A percentile compares a stretch with the other conserved stretches of the same genome.
Evolutionary conservation across 352 stramenopile genomes (phyloP).

Genomic region (Phytophthora pinifolia): DNA sequence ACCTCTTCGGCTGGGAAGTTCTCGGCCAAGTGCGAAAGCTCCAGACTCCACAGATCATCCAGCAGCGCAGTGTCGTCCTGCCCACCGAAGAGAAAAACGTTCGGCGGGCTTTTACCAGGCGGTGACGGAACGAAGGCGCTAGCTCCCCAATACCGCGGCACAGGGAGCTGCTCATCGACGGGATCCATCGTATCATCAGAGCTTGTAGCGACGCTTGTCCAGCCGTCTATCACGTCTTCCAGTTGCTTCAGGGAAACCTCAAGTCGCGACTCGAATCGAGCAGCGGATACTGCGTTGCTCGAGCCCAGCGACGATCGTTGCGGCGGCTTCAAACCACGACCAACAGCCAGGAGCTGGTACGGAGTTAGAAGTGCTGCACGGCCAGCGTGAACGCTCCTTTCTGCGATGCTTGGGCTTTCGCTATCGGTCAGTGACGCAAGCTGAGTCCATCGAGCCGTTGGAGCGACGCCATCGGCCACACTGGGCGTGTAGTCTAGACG

Average conservation of each 20-base stretch:
- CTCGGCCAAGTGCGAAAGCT: conserved; percentile 40
- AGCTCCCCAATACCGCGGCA: conserved; percentile 48
- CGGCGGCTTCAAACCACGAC: conserved; percentile 26
- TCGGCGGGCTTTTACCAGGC: conserved; percentile 10
- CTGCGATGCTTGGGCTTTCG: conserved; percentile 26
- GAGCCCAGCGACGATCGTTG: conserved; percentile 29
- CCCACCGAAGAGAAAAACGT: conserved; percentile 60
- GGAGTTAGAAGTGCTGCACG: conserved; percentile 44
- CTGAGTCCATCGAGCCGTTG: conserved; percentile 43
- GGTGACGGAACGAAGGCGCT: conserved; percentile 34
- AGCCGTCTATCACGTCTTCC: conserved; percentile 43
- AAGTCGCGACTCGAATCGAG: conserved; percentile 32
- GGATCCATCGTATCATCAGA: background rate
- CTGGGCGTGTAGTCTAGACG: conserved; percentile 57
- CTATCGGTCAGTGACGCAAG: conserved; percentile 29
- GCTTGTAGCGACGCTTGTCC: conserved; percentile 21
- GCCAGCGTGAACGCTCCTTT: conserved; percentile 33
- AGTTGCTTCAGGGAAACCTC: conserved; percentile 43
- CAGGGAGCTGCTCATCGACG: conserved; percentile 20
- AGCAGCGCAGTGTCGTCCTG: conserved; percentile 67
- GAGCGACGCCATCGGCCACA: conserved; percentile 6
- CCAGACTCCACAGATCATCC: conserved; percentile 61
- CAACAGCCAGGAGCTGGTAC: conserved; percentile 49
- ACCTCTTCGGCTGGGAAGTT: conserved; percentile 22
- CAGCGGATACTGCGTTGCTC: conserved; percentile 7